These are phyloP conservation scores for Cicer chorassanicum DNA, from an alignment of 306 rosid species.

Conservation along the genomic window DNA sequence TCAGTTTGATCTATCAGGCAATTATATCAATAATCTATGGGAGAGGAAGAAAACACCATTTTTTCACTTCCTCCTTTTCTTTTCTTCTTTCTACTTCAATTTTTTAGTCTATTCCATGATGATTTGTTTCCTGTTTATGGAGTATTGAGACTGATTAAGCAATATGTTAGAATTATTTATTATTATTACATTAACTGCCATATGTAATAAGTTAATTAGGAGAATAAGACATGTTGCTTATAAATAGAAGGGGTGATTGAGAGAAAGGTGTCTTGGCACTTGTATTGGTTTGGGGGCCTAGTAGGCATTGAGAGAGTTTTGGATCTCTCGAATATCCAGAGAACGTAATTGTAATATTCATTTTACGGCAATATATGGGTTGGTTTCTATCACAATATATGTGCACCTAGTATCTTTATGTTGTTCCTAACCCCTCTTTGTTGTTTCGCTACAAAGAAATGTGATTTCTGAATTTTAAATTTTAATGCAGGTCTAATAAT, in stretches of 20 bases:
- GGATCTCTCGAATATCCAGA: too few species aligned
- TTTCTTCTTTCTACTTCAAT: slow-evolving; percentile 5
- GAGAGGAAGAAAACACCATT: slow-evolving; percentile 36
- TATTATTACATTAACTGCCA: too few species aligned
- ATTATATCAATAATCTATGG: slow-evolving; percentile 22
- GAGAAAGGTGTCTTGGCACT: too few species aligned
- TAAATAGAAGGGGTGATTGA: too few species aligned
- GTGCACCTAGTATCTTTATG: background rate
- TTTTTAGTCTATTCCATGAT: slow-evolving; percentile 12
- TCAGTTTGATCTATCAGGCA: slow-evolving; percentile 14
- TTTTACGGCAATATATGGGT: too few species aligned
- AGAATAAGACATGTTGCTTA: too few species aligned
- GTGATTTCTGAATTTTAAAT: slow-evolving; percentile 38
- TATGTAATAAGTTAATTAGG: too few species aligned
- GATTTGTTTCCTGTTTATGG: slow-evolving; percentile 18
- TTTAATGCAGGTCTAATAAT: slow-evolving; percentile 62
- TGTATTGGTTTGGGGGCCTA: too few species aligned
- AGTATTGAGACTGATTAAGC: slow-evolving; percentile 17
- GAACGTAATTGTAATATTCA: too few species aligned
- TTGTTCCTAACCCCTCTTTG: slow-evolving; percentile 3
- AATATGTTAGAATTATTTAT: background rate
- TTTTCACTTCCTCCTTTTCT: slow-evolving; percentile 22
- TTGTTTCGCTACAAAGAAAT: slow-evolving; percentile 19
- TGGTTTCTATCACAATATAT: background rate
- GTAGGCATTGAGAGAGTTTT: too few species aligned